Evolutionary conservation across 768 basidiomycete genomes (phyloP).

Genomic region (Hirschioporus abietinus): DNA sequence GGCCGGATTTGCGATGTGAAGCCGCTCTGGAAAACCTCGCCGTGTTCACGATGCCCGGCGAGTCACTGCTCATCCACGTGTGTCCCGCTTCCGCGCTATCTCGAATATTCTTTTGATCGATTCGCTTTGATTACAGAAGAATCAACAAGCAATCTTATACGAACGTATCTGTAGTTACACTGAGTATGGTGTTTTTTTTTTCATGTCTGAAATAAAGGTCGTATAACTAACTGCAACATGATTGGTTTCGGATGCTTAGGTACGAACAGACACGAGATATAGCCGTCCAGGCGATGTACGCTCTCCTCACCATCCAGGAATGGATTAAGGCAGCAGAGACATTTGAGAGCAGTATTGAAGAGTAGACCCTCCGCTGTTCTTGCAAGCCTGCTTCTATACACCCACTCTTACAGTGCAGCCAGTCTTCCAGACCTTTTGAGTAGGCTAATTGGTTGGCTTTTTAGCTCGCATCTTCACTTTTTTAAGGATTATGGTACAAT

Average conservation of each 20-base stretch:
- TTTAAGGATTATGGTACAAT: too few relatives aligned
- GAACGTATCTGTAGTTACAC: background rate
- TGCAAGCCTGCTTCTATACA: too few relatives aligned
- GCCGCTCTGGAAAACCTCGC: background rate
- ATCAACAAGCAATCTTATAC: background rate
- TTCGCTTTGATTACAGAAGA: background rate
- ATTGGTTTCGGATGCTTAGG: background rate
- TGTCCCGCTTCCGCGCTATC: background rate
- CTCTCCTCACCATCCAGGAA: conserved; percentile 1
- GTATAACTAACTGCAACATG: background rate
- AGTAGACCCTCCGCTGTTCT: background rate
- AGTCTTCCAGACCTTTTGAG: too few relatives aligned
- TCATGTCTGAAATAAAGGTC: background rate
- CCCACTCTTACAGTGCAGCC: too few relatives aligned
- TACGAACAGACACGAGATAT: background rate
- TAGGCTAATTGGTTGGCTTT: too few relatives aligned
- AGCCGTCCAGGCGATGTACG: conserved; percentile 1
- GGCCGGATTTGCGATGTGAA: background rate
- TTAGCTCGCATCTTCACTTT: too few relatives aligned
- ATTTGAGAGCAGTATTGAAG: background rate
- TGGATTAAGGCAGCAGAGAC: background rate
- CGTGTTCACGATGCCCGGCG: conserved; percentile 1
- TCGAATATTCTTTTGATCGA: background rate
- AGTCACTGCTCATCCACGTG: background rate
- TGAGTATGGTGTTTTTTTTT: background rate